Evolutionary conservation across 2,329 filamentous ascomycete genomes (phyloP), one percentile per base, ranked within the genome.

Genomic region (Aspergillus candidus): DNA sequence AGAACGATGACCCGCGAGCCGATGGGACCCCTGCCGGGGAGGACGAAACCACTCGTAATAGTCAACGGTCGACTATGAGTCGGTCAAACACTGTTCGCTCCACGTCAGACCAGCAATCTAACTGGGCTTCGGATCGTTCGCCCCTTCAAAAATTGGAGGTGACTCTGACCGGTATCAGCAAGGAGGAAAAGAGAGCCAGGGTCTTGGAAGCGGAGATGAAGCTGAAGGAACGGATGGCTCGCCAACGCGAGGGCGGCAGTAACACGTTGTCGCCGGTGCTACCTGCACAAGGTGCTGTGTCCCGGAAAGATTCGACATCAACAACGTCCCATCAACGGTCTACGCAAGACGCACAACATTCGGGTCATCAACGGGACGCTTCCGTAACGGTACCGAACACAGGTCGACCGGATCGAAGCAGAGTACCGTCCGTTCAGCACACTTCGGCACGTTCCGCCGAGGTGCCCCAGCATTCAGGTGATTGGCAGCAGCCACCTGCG

Each of bases 81-180:
- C 61, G 63, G 36, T 66, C 63, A 12, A 63, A 58, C 36, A 62
- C 60, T 6, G 47, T 54, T 13, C 60, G 51, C 29, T 65, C 64
- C 30, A 50, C 55, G 30, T 47, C 52, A 2, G 59, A 60, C 4
- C 53, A 61, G 32, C 60, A 66, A 50, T 59, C 64, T 47, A 72
- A 75, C 43, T 80, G 86, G 68, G 86, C 91, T 59, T 77, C 84
- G 45, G 85, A 94, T 63, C 82, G 86, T 58, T 97, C 91, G 51
- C 93, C 94, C 41, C 76, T 98, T 41, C 91, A 98, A 67, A 93
- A 84, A 72, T 79, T 98, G 54, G 91, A 98, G 72, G 80, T 87
- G 60, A 93, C 88, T 58, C 77, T 97, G 59, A 86, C 85, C 66
- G 89, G 86, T 68, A 91, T 96, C 66, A 95, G 86, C 65, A 97